Evolutionary conservation across 768 basidiomycete species (phyloP), one percentile per base, ranked within the genome.

Genomic region (Pulveroboletus frians): DNA sequence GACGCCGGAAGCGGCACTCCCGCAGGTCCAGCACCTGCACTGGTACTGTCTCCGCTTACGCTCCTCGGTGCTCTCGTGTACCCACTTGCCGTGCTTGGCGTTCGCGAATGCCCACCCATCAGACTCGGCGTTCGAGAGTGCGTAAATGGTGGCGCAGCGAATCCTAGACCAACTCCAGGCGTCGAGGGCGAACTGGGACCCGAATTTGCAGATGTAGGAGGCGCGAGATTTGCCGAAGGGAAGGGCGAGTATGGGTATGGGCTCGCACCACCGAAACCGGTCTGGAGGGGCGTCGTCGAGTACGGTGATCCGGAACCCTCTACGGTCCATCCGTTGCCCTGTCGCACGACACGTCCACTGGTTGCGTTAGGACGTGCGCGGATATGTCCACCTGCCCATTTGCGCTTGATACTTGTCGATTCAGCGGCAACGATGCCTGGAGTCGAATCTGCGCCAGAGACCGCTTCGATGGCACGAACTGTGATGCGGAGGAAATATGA

Each of bases 401-500:
- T 87, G 36, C 74, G 73, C 47, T 84, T 75, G 40, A 78, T 77
- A n/a, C 79, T 74, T 1, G 77, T 74, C 3, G 84, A 71, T 58
- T 86, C 81, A 0, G 85, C 83, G 3, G 83, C 80, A 38, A 87
- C 82, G 43, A 85, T 67, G 1, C 75, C 75, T 9, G 76, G 76
- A 9, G 74, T 68, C 18, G 78, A 79, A 31, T 82, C 69, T 1
- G 66, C 66, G 34, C 74, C 77, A 3, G 74, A 76, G 43, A 87
- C 84, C 10, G 80, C 82, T 51, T 83, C 80, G 35, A 85, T 77
- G 4, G 85, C 82, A 27, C 81, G 81, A 43, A 72, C 67, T 20
- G 79, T 78, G 40, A 86, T 73, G 36, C 79, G 78, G 53, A 87
- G 76, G 49, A 85, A 84, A 64, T 88, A 88, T 43, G 84, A 83